phyloP scores from a whole-genome alignment of 805 yeast genomes.

The Yarrowia sp. region DNA sequence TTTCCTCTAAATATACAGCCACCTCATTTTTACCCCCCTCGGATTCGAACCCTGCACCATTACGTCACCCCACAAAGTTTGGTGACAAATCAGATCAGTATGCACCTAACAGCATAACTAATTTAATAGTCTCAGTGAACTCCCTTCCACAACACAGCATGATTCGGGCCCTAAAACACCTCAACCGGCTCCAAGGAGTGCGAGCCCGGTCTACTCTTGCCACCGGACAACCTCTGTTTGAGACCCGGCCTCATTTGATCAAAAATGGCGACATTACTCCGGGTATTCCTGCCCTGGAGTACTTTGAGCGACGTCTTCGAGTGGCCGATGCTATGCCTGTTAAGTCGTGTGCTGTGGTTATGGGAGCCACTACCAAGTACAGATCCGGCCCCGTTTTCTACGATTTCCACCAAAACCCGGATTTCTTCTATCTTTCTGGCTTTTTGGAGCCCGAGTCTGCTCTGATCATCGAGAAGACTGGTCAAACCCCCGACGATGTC shows the following conservation, averaged over 20 bases:
- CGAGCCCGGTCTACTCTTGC: constrained; percentile 18
- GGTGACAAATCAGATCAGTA: constrained; percentile 15
- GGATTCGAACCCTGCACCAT: constrained; percentile 1
- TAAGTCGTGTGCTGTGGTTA: constrained; percentile 72
- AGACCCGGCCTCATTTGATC: constrained; percentile 80
- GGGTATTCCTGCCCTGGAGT: constrained; percentile 84
- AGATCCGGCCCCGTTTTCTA: constrained; percentile 92
- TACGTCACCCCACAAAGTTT: constrained; percentile 4
- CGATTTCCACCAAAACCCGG: constrained; percentile 90
- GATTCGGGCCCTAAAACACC: constrained; percentile 15
- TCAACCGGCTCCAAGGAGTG: constrained; percentile 2
- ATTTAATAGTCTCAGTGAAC: not conserved
- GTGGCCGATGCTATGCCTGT: constrained; percentile 65
- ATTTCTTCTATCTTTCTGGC: constrained; percentile 85
- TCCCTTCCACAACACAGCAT: constrained; percentile 5
- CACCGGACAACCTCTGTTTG: constrained; percentile 90
- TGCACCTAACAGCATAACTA: not conserved
- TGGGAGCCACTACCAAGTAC: constrained; percentile 74
- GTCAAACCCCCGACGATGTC: constrained; percentile 49
- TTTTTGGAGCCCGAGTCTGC: constrained; percentile 87
- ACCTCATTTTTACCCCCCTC: too few relatives aligned
- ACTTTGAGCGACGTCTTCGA: constrained; percentile 70
- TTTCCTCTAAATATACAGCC: too few relatives aligned
- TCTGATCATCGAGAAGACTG: constrained; percentile 60
- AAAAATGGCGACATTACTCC: constrained; percentile 83